These are phyloP conservation scores for Exophiala calicioides DNA, from an alignment of 2,329 filamentous ascomycete species.

Conservation along the genomic window DNA sequence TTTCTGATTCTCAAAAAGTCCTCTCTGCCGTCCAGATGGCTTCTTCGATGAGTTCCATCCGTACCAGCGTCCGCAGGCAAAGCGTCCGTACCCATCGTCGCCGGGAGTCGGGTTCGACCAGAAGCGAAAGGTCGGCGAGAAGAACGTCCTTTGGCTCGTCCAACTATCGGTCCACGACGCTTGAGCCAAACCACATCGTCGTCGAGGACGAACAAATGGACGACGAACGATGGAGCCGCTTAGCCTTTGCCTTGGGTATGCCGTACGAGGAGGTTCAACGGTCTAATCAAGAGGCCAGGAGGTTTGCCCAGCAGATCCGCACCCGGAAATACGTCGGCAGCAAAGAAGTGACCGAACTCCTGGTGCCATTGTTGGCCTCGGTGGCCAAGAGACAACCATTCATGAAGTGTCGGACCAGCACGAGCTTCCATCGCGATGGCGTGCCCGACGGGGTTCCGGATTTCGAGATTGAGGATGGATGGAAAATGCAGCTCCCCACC, in stretches of 20 bases:
- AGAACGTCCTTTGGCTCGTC: conserved; percentile 14
- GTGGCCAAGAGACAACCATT: conserved; percentile 19
- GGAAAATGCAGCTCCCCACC: conserved; percentile 25
- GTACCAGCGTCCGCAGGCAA: neutral
- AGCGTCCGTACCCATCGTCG: conserved; percentile 6
- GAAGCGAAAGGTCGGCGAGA: neutral
- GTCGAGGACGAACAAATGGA: conserved; percentile 25
- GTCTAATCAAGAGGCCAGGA: conserved; percentile 16
- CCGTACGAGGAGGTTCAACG: conserved; percentile 19
- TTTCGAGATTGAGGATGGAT: conserved; percentile 22
- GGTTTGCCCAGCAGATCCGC: conserved; percentile 23
- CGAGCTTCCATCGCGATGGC: conserved; percentile 21
- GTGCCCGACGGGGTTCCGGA: conserved; percentile 23
- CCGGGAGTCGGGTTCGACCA: conserved; percentile 7
- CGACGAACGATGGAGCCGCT: conserved; percentile 25
- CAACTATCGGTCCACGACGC: conserved; percentile 23
- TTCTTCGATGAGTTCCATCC: neutral
- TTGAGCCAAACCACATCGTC: conserved; percentile 27
- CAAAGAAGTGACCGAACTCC: conserved; percentile 18
- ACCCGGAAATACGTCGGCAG: conserved; percentile 14
- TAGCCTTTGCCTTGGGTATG: conserved; percentile 29
- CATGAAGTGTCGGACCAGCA: conserved; percentile 18
- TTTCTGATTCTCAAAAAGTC: too few relatives aligned
- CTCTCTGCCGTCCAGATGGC: too few relatives aligned
- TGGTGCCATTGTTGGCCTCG: conserved; percentile 20